A percentile compares a stretch with the other conserved stretches of the same genome.
Conservation (phyloP, 305 asterid species). For the Fraxinus platypoda region DNA sequence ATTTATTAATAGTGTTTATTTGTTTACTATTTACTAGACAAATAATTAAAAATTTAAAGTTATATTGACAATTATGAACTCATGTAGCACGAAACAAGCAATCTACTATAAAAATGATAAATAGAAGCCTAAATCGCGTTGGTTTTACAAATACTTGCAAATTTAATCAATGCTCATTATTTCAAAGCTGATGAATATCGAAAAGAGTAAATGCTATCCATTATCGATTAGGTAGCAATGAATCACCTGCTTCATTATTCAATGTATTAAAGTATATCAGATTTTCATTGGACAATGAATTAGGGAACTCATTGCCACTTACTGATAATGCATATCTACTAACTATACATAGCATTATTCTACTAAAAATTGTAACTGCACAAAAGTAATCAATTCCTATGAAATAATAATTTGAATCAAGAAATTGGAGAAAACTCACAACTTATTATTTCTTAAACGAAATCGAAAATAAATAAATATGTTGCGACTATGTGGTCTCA, state of each 20-base stretch:
- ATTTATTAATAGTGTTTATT: too few species aligned
- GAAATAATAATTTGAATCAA: not conserved
- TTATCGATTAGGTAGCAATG: not conserved
- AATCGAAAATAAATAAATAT: too few species aligned
- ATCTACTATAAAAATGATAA: too few species aligned
- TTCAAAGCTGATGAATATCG: not conserved
- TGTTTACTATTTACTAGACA: too few species aligned
- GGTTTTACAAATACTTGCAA: not conserved
- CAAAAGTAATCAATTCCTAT: not conserved
- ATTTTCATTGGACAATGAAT: too few species aligned
- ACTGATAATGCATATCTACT: not conserved
- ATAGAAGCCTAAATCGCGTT: not conserved
- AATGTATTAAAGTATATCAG: not conserved
- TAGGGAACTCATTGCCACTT: not conserved
- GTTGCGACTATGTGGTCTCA: not conserved
- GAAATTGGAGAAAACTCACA: not conserved
- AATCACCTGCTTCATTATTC: not conserved
- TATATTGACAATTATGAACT: too few species aligned
- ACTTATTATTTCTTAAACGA: not conserved
- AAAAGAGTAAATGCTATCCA: not conserved
- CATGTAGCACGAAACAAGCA: too few species aligned
- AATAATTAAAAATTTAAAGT: too few species aligned
- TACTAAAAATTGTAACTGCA: not conserved
- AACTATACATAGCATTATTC: not conserved
- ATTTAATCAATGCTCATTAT: not conserved